Evolutionary conservation across 2,329 filamentous ascomycete genomes (phyloP).

Genomic region (Penicillium sp.): DNA sequence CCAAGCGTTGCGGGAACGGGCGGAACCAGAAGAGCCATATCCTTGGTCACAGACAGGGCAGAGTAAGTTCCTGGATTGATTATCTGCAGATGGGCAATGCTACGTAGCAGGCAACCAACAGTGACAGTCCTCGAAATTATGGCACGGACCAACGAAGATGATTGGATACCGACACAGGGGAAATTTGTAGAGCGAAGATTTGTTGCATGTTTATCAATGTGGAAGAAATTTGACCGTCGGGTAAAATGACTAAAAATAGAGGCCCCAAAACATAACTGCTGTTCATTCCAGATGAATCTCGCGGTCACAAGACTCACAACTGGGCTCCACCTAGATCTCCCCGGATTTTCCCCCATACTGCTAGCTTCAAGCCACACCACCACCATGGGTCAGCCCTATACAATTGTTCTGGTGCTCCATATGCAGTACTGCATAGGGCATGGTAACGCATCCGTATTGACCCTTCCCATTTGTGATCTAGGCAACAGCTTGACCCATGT

Average conservation of each 20-base stretch:
- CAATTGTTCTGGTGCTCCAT: not conserved
- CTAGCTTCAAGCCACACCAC: not conserved
- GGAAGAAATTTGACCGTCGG: not conserved
- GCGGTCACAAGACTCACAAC: not conserved
- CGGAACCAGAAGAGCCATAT: not conserved
- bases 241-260: not conserved
- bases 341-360: slow-evolving; percentile 2
- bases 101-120: not conserved
- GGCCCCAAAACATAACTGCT: not conserved
- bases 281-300: not conserved
- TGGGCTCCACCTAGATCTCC: not conserved
- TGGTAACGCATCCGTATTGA: not conserved
- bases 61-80: not conserved
- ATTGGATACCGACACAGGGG: not conserved
- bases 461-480: not conserved
- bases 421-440: not conserved
- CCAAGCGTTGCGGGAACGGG: slow-evolving; percentile 2
- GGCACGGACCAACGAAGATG: not conserved
- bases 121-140: not conserved
- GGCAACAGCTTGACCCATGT: not conserved
- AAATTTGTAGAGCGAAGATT: not conserved
- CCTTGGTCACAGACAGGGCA: not conserved
- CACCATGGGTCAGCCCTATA: not conserved
- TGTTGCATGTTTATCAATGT: not conserved
- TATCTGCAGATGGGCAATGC: not conserved